These are phyloP conservation scores for Pythium folliculosum DNA, from an alignment of 352 stramenopile genomes.

Conservation along the genomic window DNA sequence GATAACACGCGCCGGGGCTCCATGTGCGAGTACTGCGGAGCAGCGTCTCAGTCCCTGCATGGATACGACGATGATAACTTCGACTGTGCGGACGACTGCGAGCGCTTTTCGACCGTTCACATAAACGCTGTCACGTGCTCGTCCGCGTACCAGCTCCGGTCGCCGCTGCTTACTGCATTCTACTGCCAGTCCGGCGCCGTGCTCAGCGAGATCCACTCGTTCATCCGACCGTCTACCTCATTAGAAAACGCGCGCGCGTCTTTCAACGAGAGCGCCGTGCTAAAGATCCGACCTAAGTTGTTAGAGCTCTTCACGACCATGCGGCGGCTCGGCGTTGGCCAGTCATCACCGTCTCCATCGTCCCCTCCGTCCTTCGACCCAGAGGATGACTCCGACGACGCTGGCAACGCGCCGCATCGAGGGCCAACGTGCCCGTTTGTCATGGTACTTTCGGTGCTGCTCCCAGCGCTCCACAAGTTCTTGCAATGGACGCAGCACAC, in stretches of 20 bases:
- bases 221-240: neutral
- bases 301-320: conserved; percentile 19
- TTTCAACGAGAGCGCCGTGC: conserved; percentile 33
- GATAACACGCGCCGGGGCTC: conserved; percentile 12
- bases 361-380: neutral
- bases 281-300: conserved; percentile 33
- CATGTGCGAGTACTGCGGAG: conserved; percentile 27
- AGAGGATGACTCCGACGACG: conserved; percentile 22
- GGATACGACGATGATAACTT: conserved; percentile 17
- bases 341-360: neutral
- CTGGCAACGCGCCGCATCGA: neutral
- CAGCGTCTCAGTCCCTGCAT: neutral
- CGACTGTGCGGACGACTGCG: conserved; percentile 22
- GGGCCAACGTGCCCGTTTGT: conserved; percentile 47
- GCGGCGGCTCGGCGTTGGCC: conserved; percentile 10
- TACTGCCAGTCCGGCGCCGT: conserved; percentile 43
- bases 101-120: conserved; percentile 10
- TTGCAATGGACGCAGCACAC: conserved; percentile 48
- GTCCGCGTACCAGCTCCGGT: conserved; percentile 22
- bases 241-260: neutral
- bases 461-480: conserved; percentile 60
- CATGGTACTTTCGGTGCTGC: conserved; percentile 62
- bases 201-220: conserved; percentile 47
- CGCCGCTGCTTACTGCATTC: conserved; percentile 34
- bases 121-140: conserved; percentile 27